These are phyloP conservation scores for Dictyostelium intermedium DNA, from an alignment of 78 protist species.

Conservation along the genomic window DNA sequence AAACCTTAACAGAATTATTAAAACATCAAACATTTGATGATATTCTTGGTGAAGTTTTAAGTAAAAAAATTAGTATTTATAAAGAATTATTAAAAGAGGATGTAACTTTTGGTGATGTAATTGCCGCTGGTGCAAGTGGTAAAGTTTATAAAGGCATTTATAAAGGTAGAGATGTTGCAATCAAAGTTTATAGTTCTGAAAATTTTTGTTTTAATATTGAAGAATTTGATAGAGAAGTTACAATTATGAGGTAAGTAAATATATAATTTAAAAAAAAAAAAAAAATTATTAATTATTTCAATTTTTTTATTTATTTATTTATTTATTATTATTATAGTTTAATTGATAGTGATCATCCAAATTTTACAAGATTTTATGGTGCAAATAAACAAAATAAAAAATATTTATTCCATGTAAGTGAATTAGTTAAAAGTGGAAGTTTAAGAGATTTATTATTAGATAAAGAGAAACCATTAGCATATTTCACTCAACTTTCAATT, in stretches of 20 bases:
- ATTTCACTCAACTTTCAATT: slow-evolving; percentile 29
- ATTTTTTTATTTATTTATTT: not conserved
- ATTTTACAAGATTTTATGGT: slow-evolving; percentile 66
- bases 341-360: slow-evolving; percentile 31
- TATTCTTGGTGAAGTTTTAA: slow-evolving; percentile 17
- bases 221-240: slow-evolving; percentile 71
- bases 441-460: slow-evolving; percentile 44
- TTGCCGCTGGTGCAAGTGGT: slow-evolving; percentile 78
- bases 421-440: slow-evolving; percentile 38
- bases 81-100: slow-evolving; percentile 45
- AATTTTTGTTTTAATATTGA: slow-evolving; percentile 57
- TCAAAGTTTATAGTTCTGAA: slow-evolving; percentile 60
- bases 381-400: slow-evolving; percentile 61
- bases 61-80: slow-evolving; percentile 42
- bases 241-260: slow-evolving; percentile 58
- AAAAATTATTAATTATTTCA: not conserved
- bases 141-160: slow-evolving; percentile 64
- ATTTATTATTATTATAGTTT: slow-evolving; percentile 2
- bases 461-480: slow-evolving; percentile 8
- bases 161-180: slow-evolving; percentile 74
- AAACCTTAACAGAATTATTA: slow-evolving; percentile 49
- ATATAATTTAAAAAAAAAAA: not conserved
- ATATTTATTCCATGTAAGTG: slow-evolving; percentile 43
- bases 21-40: slow-evolving; percentile 58
- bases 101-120: slow-evolving; percentile 31